A percentile compares a stretch with the other conserved stretches of the same genome.
Evolutionary conservation across 345 rosid genomes (phyloP).

Genomic region (Linum trigynum): DNA sequence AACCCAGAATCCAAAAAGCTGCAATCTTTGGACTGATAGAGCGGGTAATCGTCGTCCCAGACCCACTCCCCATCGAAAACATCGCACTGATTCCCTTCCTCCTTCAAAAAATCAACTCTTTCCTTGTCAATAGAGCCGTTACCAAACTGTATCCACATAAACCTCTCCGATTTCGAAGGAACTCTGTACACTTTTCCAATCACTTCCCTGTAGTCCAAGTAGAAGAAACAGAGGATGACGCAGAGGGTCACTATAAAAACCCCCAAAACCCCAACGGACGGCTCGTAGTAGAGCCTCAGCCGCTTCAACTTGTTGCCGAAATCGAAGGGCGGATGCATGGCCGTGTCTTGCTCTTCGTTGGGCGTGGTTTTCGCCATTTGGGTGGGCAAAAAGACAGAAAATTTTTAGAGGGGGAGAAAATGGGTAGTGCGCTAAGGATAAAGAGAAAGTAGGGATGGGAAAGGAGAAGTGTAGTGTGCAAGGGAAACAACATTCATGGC

Average conservation of each 20-base stretch:
- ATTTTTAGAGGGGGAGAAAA: background rate
- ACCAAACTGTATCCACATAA: slow-evolving; percentile 42
- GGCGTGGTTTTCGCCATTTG: too few relatives aligned
- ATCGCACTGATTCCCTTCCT: slow-evolving; percentile 51
- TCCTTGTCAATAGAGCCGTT: slow-evolving; percentile 24
- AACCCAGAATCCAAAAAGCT: slow-evolving; percentile 76
- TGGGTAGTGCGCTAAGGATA: background rate
- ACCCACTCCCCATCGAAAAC: slow-evolving; percentile 85
- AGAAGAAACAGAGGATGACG: background rate
- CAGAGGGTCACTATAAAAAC: background rate
- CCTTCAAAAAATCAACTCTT: slow-evolving; percentile 52
- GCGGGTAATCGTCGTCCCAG: slow-evolving; percentile 81
- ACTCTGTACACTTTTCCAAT: slow-evolving; percentile 32
- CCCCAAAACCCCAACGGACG: background rate
- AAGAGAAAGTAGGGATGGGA: background rate
- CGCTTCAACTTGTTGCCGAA: background rate
- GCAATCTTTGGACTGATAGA: slow-evolving; percentile 83
- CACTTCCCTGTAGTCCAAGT: slow-evolving; percentile 51
- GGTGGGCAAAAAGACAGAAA: background rate
- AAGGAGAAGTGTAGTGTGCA: background rate
- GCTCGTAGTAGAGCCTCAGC: background rate
- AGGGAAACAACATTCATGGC: background rate
- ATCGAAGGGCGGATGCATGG: background rate
- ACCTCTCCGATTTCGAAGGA: slow-evolving; percentile 49
- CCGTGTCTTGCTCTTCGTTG: background rate